Conservation (phyloP, 2,329 filamentous ascomycete species). For the Alternaria sp. region DNA sequence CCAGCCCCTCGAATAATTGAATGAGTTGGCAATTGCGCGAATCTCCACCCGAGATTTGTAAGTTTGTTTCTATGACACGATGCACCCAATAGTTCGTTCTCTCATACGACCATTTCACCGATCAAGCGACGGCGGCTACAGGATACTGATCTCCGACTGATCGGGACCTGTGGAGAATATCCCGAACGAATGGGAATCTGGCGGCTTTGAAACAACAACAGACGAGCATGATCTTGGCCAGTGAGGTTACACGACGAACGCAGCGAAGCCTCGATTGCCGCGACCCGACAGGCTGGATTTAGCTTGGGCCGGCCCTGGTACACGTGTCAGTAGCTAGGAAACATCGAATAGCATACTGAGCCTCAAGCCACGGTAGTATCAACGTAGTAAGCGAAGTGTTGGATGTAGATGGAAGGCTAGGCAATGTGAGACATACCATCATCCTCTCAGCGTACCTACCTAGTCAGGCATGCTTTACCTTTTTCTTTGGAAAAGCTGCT, state of each 20-base stretch:
- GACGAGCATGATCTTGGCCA: constrained; percentile 18
- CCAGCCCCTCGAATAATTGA: not conserved
- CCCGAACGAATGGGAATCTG: constrained; percentile 21
- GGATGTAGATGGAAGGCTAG: constrained; percentile 3
- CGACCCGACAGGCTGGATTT: constrained; percentile 15
- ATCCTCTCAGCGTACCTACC: not conserved
- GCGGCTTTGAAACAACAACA: constrained; percentile 19
- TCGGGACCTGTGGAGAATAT: constrained; percentile 14
- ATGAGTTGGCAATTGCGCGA: not conserved
- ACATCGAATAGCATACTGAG: constrained; percentile 17
- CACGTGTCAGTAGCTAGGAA: constrained; percentile 26
- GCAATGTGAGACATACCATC: not conserved
- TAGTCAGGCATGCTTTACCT: not conserved
- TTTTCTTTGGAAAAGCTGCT: not conserved
- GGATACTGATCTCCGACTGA: constrained; percentile 15
- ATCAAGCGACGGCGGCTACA: constrained; percentile 25
- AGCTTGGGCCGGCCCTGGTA: constrained; percentile 19
- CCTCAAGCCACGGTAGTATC: constrained; percentile 21
- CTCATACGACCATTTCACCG: constrained; percentile 13
- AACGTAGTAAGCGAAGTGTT: constrained; percentile 20
- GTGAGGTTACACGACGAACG: constrained; percentile 15
- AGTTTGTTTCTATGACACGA: not conserved
- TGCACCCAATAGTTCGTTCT: constrained; percentile 2
- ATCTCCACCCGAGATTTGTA: not conserved
- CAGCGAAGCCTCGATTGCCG: constrained; percentile 22